These are phyloP conservation scores for Oryza rufipogon DNA, from an alignment of 176 grass and related monocot genomes.

Conservation along the genomic window DNA sequence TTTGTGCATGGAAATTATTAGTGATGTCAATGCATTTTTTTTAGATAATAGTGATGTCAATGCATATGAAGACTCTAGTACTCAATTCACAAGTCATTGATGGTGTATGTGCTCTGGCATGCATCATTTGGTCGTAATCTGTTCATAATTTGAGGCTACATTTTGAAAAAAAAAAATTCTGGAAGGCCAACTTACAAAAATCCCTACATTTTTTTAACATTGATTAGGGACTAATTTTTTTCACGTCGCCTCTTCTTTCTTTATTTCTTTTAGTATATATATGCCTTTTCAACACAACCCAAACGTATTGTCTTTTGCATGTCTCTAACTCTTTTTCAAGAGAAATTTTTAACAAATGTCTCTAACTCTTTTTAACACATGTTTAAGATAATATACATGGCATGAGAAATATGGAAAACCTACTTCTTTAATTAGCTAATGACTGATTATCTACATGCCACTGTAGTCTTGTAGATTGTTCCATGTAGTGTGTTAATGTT, in stretches of 20 bases:
- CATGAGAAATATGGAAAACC: neutral
- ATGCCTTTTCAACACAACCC: too few species aligned
- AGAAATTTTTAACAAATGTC: too few species aligned
- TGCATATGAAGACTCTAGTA: neutral
- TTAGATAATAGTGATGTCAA: neutral
- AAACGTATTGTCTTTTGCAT: too few species aligned
- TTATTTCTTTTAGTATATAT: too few species aligned
- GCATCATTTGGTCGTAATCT: neutral
- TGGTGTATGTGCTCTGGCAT: neutral
- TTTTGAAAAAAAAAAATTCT: neutral
- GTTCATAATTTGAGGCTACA: neutral
- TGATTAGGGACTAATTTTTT: too few species aligned
- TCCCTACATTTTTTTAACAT: too few species aligned
- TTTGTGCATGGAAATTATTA: conserved; percentile 7
- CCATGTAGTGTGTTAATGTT: neutral
- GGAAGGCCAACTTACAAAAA: neutral
- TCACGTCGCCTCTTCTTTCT: too few species aligned
- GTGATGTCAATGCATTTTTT: neutral
- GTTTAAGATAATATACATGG: neutral
- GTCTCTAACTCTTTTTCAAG: too few species aligned
- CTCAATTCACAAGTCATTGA: neutral
- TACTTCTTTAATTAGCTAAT: neutral
- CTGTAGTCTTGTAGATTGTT: neutral
- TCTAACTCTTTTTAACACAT: too few species aligned
- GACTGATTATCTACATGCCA: too few species aligned